These are phyloP conservation scores for Globisporangium irregulare DNA, from an alignment of 352 stramenopile species.

Conservation along the genomic window DNA sequence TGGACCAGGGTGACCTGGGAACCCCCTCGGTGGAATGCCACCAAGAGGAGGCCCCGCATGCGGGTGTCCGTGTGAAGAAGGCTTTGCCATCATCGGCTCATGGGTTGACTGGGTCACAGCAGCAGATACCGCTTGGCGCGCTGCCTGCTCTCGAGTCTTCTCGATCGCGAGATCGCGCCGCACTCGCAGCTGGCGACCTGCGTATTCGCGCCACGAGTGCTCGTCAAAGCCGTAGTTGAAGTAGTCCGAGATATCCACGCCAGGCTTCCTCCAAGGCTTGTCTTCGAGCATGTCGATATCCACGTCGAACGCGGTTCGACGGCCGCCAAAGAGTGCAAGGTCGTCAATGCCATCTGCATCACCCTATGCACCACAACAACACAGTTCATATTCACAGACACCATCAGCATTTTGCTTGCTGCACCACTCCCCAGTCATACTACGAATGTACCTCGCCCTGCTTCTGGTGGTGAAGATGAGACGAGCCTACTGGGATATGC, in stretches of 20 bases:
- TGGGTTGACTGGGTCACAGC: conserved; percentile 41
- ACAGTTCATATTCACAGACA: not conserved
- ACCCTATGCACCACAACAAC: not conserved
- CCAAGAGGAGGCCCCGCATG: conserved; percentile 13
- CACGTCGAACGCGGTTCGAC: conserved; percentile 89
- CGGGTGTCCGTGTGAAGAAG: not conserved
- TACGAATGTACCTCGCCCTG: conserved; percentile 18
- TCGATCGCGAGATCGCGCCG: conserved; percentile 71
- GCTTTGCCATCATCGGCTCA: conserved; percentile 18
- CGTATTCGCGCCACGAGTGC: conserved; percentile 84
- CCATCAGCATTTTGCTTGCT: not conserved
- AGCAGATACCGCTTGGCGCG: conserved; percentile 63
- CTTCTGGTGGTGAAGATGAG: conserved; percentile 24
- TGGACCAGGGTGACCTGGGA: conserved; percentile 6
- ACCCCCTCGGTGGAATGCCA: conserved; percentile 27
- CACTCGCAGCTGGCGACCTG: conserved; percentile 64
- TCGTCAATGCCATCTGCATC: conserved; percentile 59
- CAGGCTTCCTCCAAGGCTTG: conserved; percentile 88
- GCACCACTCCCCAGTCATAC: not conserved
- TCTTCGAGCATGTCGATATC: conserved; percentile 91
- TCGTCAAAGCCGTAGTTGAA: conserved; percentile 95
- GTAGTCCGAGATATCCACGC: conserved; percentile 92
- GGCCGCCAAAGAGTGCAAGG: conserved; percentile 71
- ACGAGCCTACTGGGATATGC: conserved; percentile 26
- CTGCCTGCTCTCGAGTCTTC: conserved; percentile 76